Evolutionary conservation across 768 basidiomycete genomes (phyloP).

Genomic region (Phlegmacium glaucopus): DNA sequence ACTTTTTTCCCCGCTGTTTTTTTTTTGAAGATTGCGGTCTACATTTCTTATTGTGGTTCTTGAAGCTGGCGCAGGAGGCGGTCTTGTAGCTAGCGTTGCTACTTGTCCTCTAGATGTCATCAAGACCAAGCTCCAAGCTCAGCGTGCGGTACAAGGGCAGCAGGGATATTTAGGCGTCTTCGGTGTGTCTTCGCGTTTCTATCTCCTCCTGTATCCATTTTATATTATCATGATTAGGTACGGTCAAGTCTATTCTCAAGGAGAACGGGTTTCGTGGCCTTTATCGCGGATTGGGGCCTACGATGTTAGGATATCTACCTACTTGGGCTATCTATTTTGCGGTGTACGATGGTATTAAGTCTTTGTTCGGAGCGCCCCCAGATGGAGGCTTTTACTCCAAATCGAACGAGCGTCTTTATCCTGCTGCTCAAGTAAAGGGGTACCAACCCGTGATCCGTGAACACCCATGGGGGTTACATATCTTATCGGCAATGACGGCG

Average conservation of each 20-base stretch:
- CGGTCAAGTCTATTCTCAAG: constrained; percentile 37
- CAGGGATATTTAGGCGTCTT: constrained; percentile 73
- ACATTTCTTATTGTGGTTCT: not conserved
- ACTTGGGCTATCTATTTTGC: constrained; percentile 99
- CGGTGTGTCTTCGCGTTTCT: constrained; percentile 48
- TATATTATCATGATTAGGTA: constrained; percentile 25
- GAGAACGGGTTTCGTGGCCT: constrained; percentile 85
- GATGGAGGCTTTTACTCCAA: constrained; percentile 28
- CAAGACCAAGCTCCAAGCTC: constrained; percentile 98
- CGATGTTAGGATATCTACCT: constrained; percentile 93
- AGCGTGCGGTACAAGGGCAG: constrained; percentile 66
- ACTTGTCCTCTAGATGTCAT: constrained; percentile 98
- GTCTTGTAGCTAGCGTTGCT: constrained; percentile 86
- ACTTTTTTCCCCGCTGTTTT: constrained; percentile 19
- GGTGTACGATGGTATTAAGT: constrained; percentile 95
- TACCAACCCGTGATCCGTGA: constrained; percentile 80
- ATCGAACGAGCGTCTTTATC: constrained; percentile 55
- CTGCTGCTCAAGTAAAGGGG: constrained; percentile 83
- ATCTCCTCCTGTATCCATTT: not conserved
- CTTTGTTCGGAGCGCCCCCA: constrained; percentile 66
- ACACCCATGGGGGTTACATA: constrained; percentile 84
- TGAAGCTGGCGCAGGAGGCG: constrained; percentile 91
- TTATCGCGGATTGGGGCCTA: constrained; percentile 97
- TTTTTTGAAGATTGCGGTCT: not conserved
- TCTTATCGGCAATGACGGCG: constrained; percentile 93